Base-by-base conservation (phyloP, 768 basidiomycete species). In the Hygrocybe punicea region DNA sequence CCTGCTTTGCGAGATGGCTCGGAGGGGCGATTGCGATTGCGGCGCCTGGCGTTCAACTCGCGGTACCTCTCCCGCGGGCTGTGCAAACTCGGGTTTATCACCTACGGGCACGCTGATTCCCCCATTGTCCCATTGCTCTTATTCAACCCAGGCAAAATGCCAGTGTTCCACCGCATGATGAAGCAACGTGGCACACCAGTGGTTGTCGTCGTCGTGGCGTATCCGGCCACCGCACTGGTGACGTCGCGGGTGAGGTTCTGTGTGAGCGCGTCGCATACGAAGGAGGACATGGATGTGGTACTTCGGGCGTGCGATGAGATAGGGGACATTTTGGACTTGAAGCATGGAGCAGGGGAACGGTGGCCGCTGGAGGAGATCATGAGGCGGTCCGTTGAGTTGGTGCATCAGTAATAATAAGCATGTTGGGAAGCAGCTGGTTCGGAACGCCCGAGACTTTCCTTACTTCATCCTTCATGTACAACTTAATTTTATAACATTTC, bases 71-170 rank as follows among this genome's bases (percentile, higher is more conserved):
- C 89, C 60, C 81, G 81, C 5, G 96, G 86, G 1, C 80, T 99
- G 55, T 78, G 82, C 64, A 95, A 92, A 66, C 84, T 99, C 34
- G 97, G 97, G 0, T 99, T 99, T 79, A 96, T 99, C 76, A 91
- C 91, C 6, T 97, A 94, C 65, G 96, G 96, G 0, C 86, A 91
- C 71, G 82, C 86, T 35, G 85, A 92, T 62, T 93, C 92, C 24
- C 96, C 97, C 2, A 91, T 99, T 64, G 88, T 98, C 3, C 96
- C 97, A 0, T 77, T 98, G 45, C 78, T 99, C 51, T 74, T 98
- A 33, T 98, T 93, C 81, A 84, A 92, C 69, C 91, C 91, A 0
- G 95, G 90, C 51, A 98, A 97, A 77, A 93, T 98, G 92, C 82
- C 83, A 58, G 80, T 88, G 67, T 96, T 98, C 78, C 87, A 89